Conservation (phyloP, 2,329 filamentous ascomycete genomes). For the Chaetothyriales sp. region DNA sequence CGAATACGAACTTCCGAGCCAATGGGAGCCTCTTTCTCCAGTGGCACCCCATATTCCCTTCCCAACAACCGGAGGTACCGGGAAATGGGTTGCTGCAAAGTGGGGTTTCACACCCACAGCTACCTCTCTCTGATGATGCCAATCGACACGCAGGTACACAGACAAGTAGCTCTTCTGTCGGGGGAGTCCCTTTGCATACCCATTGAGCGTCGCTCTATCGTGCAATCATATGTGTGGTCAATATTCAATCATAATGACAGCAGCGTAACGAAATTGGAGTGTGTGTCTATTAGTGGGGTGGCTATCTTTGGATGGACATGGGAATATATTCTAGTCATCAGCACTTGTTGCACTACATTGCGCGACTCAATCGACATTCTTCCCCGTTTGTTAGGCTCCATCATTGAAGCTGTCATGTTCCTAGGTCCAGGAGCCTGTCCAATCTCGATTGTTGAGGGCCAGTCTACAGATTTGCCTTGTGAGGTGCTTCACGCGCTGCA, state of each 20-base stretch:
- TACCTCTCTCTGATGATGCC: no score
- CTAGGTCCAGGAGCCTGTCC: not conserved
- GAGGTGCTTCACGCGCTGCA: no score
- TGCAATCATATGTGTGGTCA: not conserved
- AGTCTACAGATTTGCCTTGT: not conserved
- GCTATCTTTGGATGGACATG: not conserved
- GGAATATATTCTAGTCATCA: no score
- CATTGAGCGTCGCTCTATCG: not conserved
- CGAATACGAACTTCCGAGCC: no score
- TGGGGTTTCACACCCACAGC: no score
- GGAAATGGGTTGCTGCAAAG: no score
- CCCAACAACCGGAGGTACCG: no score
- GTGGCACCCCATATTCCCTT: no score
- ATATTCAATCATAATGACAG: not conserved
- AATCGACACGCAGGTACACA: not conserved
- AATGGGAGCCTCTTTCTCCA: no score
- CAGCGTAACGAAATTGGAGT: not conserved
- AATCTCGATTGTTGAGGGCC: not conserved
- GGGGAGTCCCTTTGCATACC: not conserved
- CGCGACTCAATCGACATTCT: no score
- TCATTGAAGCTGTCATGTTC: not conserved
- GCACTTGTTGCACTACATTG: no score
- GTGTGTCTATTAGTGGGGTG: not conserved
- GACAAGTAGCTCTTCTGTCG: not conserved
- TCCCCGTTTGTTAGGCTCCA: no score